A percentile compares a stretch with the other conserved stretches of the same genome.
phyloP scores from a whole-genome alignment of 225 moss, liverwort and hornwort species.

The Physcomitrium patens region DNA sequence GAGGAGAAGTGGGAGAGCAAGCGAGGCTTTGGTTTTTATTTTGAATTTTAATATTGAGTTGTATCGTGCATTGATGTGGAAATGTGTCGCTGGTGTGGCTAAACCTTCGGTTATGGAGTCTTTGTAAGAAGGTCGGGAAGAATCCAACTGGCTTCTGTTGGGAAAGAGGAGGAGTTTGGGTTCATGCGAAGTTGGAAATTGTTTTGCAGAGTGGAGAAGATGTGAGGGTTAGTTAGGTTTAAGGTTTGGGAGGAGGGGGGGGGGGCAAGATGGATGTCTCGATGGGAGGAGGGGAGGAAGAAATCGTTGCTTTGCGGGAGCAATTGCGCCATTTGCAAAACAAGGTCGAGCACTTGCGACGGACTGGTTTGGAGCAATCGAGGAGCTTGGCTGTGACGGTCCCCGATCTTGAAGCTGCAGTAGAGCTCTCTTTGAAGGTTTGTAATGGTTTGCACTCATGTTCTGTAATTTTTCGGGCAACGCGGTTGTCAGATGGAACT shows the following conservation, averaged over 20 bases:
- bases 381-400: constrained; percentile 59
- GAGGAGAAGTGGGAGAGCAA: too few species aligned
- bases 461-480: background rate
- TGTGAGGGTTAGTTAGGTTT: constrained; percentile 43
- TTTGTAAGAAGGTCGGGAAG: too few species aligned
- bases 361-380: constrained; percentile 61
- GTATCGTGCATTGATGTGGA: too few species aligned
- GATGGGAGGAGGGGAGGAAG: constrained; percentile 57
- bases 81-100: too few species aligned
- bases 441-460: background rate
- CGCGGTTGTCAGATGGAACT: background rate
- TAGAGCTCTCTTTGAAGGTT: constrained; percentile 80
- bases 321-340: constrained; percentile 52
- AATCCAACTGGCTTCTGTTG: too few species aligned
- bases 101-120: too few species aligned
- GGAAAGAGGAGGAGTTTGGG: too few species aligned
- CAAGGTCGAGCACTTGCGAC: constrained; percentile 54
- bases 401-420: constrained; percentile 72
- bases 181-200: background rate
- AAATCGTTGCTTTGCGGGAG: constrained; percentile 46
- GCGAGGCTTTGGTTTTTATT: too few species aligned
- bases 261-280: constrained; percentile 32
- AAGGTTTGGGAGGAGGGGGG: background rate
- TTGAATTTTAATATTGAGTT: too few species aligned
- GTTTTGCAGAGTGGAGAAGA: constrained; percentile 12